phyloP scores from a whole-genome alignment of 192 early-diverging fungal genomes.

The Backusella tarrabulga region DNA sequence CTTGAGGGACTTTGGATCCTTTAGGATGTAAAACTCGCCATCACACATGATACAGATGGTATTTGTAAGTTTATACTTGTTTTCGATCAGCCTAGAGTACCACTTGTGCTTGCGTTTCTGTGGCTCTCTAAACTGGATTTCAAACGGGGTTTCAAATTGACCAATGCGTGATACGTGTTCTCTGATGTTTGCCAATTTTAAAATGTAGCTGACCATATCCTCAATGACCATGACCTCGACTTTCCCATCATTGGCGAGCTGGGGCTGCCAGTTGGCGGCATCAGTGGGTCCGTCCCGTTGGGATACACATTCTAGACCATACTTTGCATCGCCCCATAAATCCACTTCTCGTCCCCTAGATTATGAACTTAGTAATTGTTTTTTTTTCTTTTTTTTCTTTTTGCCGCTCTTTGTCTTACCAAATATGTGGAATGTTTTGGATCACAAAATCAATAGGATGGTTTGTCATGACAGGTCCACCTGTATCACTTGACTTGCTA shows the following conservation, averaged over 20 bases:
- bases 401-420: conserved; percentile 20
- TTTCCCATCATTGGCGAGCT: conserved; percentile 66
- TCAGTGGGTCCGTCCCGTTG: conserved; percentile 53
- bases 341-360: conserved; percentile 60
- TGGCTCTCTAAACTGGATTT: conserved; percentile 52
- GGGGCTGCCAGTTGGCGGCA: conserved; percentile 54
- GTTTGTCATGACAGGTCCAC: conserved; percentile 49
- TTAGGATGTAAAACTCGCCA: conserved; percentile 74
- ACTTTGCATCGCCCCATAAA: conserved; percentile 58
- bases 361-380: not conserved
- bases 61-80: conserved; percentile 32
- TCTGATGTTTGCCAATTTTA: conserved; percentile 51
- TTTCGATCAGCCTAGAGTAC: not conserved
- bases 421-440: conserved; percentile 69
- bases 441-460: conserved; percentile 73
- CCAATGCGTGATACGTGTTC: conserved; percentile 62
- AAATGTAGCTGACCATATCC: conserved; percentile 59
- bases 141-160: conserved; percentile 58
- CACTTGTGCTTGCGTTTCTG: not conserved
- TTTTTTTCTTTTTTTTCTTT: too few species aligned
- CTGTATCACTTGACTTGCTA: conserved; percentile 5
- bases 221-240: conserved; percentile 66
- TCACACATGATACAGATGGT: conserved; percentile 72
- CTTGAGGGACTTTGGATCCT: conserved; percentile 53
- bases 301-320: conserved; percentile 38